Evolutionary conservation across 345 rosid genomes (phyloP).

Genomic region (Physaria fendleri): DNA sequence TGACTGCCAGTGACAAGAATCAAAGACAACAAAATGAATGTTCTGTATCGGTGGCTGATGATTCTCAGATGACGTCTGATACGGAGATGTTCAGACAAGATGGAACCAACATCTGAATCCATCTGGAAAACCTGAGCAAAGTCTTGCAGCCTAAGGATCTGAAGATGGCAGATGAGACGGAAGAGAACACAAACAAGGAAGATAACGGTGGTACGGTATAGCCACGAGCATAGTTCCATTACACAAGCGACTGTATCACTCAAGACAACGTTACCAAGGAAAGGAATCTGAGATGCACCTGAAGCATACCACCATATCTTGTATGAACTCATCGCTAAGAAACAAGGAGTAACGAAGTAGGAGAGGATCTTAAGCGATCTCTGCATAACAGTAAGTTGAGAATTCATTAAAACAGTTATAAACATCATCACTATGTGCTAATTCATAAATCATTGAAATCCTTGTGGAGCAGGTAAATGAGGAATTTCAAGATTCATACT

Average conservation of each 20-base stretch:
- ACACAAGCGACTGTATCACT: constrained; percentile 75
- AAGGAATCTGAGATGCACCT: constrained; percentile 86
- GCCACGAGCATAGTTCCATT: constrained; percentile 87
- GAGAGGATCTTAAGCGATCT: constrained; percentile 68
- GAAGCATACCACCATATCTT: constrained; percentile 99
- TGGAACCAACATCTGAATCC: constrained; percentile 67
- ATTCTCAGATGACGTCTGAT: constrained; percentile 79
- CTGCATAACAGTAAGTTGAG: constrained; percentile 35
- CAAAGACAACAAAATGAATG: constrained; percentile 56
- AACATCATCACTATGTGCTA: background rate
- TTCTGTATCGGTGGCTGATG: constrained; percentile 78
- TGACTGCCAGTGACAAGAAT: constrained; percentile 79
- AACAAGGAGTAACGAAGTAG: constrained; percentile 71
- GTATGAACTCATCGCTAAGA: constrained; percentile 64
- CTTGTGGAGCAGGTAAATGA: constrained; percentile 11
- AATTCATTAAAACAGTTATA: background rate
- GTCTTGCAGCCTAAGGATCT: constrained; percentile 86
- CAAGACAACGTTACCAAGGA: constrained; percentile 63
- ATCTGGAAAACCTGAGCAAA: constrained; percentile 62
- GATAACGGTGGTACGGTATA: constrained; percentile 73
- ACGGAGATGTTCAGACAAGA: constrained; percentile 78
- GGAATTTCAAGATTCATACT: background rate
- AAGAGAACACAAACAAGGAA: constrained; percentile 83
- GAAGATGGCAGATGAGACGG: constrained; percentile 83
- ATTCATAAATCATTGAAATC: background rate